Evolutionary conservation across 2,329 filamentous ascomycete genomes (phyloP).

Genomic region (Pyrenophora seminiperda): DNA sequence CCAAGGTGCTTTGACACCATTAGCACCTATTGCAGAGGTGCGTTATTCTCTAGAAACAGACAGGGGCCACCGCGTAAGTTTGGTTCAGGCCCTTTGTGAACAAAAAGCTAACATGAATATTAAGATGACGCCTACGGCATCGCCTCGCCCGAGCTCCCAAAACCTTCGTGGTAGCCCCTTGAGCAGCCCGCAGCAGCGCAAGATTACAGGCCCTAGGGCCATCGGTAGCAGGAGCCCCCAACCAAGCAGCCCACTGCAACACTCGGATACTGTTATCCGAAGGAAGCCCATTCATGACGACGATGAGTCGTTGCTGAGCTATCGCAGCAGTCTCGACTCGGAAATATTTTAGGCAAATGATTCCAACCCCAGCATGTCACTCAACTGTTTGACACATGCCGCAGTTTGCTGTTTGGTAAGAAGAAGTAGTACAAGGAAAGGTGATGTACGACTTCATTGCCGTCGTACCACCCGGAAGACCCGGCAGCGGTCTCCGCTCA

Average conservation of each 20-base stretch:
- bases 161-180: slow-evolving; percentile 34
- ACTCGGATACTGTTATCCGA: slow-evolving; percentile 43
- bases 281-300: slow-evolving; percentile 46
- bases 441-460: not conserved
- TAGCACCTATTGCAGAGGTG: slow-evolving; percentile 59
- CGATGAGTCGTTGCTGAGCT: slow-evolving; percentile 40
- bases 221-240: slow-evolving; percentile 53
- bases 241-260: slow-evolving; percentile 34
- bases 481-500: slow-evolving; percentile 1
- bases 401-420: not conserved
- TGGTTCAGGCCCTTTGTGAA: not conserved
- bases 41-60: slow-evolving; percentile 58
- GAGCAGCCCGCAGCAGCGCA: slow-evolving; percentile 46
- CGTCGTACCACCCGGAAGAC: not conserved
- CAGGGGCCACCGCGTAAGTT: slow-evolving; percentile 35
- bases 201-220: slow-evolving; percentile 56
- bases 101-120: slow-evolving; percentile 16
- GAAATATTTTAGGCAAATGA: slow-evolving; percentile 41
- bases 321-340: slow-evolving; percentile 43
- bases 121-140: slow-evolving; percentile 43
- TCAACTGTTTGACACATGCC: not conserved
- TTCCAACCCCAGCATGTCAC: slow-evolving; percentile 1
- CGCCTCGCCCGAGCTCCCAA: slow-evolving; percentile 36
- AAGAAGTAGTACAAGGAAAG: slow-evolving; percentile 3
- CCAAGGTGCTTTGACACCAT: slow-evolving; percentile 46